Conservation (phyloP, 768 basidiomycete species). For the Crucibulum laeve region DNA sequence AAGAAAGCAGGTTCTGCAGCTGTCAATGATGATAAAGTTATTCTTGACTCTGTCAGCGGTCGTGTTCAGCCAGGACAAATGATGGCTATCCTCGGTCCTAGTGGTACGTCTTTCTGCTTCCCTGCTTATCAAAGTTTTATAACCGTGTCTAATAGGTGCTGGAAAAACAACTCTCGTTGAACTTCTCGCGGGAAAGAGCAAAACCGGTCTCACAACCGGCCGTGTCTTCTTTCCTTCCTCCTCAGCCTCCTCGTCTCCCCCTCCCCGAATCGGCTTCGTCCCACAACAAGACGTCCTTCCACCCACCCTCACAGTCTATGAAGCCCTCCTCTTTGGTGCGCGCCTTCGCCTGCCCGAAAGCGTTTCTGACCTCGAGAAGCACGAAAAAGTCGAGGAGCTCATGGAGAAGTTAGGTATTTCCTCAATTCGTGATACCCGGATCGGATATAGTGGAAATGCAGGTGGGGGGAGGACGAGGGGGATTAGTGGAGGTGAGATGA, state of each 20-base stretch:
- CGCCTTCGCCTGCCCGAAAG: conserved; percentile 78
- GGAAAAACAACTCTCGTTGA: conserved; percentile 93
- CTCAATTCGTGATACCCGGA: conserved; percentile 64
- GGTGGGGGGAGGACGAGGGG: conserved; percentile 73
- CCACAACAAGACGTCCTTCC: conserved; percentile 86
- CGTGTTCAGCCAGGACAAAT: conserved; percentile 74
- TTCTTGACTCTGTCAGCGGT: conserved; percentile 71
- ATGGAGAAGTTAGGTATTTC: conserved; percentile 77
- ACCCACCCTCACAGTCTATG: conserved; percentile 71
- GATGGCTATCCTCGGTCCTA: conserved; percentile 90
- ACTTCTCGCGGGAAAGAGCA: conserved; percentile 79
- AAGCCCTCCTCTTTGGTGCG: conserved; percentile 83
- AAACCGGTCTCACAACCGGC: conserved; percentile 68
- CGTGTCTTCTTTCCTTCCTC: conserved; percentile 50
- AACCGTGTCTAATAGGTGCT: conserved; percentile 42
- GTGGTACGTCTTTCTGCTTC: conserved; percentile 45
- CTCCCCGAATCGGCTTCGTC: conserved; percentile 75
- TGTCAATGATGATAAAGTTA: conserved; percentile 47
- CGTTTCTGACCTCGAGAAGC: conserved; percentile 57
- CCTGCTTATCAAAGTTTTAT: not conserved
- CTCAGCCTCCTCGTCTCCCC: conserved; percentile 15
- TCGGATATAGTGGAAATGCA: conserved; percentile 49
- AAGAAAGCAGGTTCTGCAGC: conserved; percentile 10
- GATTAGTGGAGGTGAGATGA: conserved; percentile 89
- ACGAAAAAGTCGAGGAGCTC: conserved; percentile 60